phyloP scores from a whole-genome alignment of 2,329 filamentous ascomycete genomes.

The Venturia asperata region DNA sequence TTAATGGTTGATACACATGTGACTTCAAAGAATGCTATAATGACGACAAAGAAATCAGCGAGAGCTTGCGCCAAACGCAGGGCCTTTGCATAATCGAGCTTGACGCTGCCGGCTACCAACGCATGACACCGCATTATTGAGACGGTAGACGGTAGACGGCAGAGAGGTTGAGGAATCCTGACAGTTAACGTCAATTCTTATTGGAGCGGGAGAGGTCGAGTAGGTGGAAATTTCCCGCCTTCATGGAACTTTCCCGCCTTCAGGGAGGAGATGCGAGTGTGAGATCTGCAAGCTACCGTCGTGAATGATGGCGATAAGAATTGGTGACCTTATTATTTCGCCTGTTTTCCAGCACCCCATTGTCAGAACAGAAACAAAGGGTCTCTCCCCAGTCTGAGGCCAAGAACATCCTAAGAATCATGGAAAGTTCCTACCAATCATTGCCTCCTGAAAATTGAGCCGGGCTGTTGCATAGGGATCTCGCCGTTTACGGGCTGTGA shows the following conservation, averaged over 20 bases:
- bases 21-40: not conserved
- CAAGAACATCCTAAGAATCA: not conserved
- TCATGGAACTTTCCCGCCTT: too few species aligned
- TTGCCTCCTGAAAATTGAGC: not conserved
- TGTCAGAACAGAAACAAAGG: not conserved
- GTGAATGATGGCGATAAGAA: constrained; percentile 6
- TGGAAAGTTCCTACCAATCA: not conserved
- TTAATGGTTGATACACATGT: not conserved
- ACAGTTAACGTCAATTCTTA: not conserved
- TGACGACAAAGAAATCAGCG: too few species aligned
- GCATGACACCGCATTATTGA: constrained; percentile 4
- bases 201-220: not conserved
- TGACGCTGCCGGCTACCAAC: not conserved
- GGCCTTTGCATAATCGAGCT: not conserved
- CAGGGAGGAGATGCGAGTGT: not conserved
- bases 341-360: not conserved
- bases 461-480: not conserved
- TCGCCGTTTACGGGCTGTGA: not conserved
- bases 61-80: too few species aligned
- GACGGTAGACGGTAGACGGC: not conserved
- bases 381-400: not conserved
- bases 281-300: not conserved
- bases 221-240: not conserved
- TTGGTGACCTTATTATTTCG: not conserved
- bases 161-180: not conserved